Evolutionary conservation across 495 filamentous ascomycete species (phyloP), one percentile per base, ranked within the genome.

Genomic region (Penicillium argentinense): DNA sequence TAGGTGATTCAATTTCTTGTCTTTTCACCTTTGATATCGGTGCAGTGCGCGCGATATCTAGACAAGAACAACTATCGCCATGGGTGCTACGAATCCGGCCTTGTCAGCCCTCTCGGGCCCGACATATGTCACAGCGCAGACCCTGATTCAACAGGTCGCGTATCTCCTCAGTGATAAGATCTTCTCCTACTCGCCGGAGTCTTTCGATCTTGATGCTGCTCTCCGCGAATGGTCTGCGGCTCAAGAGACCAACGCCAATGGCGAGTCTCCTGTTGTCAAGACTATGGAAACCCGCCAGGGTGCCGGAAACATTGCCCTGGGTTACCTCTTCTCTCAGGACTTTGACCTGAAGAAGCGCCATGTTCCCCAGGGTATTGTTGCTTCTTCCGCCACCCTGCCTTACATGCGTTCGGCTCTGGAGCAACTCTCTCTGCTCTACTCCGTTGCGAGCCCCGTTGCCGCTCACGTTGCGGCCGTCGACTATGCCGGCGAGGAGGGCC

Each of bases 301-400:
- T 53, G 93, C 95, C 33, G 93, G 89, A 33, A 85, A 87, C 58
- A 87, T 97, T 64, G 89, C 95, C 24, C 78, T 98, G 37, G 93
- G 93, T 49, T 98, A 98, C 68, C 86, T 97, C 58, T 98, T 97
- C 74, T 96, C 90, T 25, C 87, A 87, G 60, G 93, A 98, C 66
- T 96, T 92, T 54, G 89, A 95, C 61, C 64, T 93, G 49, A 84
- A 81, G 78, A 97, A 95, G 77, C 84, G 89, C 53, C 82, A 93
- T 66, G 78, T 96, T 25, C 91, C 93, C 4, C 93, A 97, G 75
- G 82, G 87, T 2, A 82, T 98, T 47, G 69, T 97, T 43, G 91
- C 91, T 9, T 87, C 90, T 0, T 88, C 90, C 1, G 80, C 89
- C 21, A 89, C 85, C 41, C 74, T 98, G 24, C 79, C 82, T 19